Evolutionary conservation across 768 basidiomycete genomes (phyloP), one percentile per base, ranked within the genome.

Genomic region (Filobasidium wieringae): DNA sequence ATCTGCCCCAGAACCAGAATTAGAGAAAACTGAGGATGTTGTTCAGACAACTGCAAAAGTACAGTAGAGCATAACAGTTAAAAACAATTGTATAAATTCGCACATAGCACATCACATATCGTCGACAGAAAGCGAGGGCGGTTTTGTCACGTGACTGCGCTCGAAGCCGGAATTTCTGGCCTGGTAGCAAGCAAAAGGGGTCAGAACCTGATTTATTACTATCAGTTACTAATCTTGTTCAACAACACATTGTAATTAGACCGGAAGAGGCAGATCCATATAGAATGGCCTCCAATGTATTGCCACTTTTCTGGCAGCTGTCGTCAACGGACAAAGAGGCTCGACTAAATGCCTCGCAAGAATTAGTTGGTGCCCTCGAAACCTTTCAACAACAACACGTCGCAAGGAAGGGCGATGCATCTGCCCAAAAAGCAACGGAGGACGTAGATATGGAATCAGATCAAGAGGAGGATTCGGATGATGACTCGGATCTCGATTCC

Each of bases 221-320:
- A n/a, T n/a, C n/a, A n/a, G n/a, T n/a, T n/a, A n/a, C n/a, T n/a
- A n/a, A n/a, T n/a, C n/a, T n/a, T n/a, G n/a, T n/a, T n/a, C n/a
- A n/a, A n/a, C n/a, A n/a, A n/a, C n/a, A n/a, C n/a, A n/a, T n/a
- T n/a, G n/a, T n/a, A n/a, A n/a, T n/a, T n/a, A n/a, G n/a, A n/a
- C n/a, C n/a, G n/a, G n/a, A n/a, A n/a, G n/a, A n/a, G n/a, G n/a
- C n/a, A n/a, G n/a, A 4, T 4, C 43, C 22, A 5, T 24, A 11
- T 47, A 53, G 40, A 50, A 71, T 68, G 66, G 87, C 89, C 82
- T 81, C 86, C 34, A 90, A 89, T 51, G 92, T 89, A 32, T 81
- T 96, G 55, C 86, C 88, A 14, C 80, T 95, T 32, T 96, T 91
- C 79, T 95, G 91, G 91, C 79, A 90, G 72, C 78, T 96, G 53